Conservation (phyloP, 208 protist species). For the Novymonas esmeraldas region DNA sequence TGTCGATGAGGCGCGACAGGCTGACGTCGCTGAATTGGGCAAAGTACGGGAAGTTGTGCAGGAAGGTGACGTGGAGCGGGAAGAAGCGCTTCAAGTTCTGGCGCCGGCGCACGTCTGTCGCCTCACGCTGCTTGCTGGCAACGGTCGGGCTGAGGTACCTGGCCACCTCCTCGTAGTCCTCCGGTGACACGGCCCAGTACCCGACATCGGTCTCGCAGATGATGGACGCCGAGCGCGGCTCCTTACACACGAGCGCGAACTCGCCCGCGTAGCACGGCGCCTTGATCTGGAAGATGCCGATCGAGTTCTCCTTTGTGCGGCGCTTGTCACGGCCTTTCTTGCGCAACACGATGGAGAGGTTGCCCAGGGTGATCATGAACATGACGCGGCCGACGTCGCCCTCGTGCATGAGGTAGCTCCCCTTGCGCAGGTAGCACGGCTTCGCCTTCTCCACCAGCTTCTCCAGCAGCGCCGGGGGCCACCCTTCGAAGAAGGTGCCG, state of each 20-base stretch:
- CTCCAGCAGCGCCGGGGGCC: slow-evolving; percentile 72
- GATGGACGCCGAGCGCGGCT: slow-evolving; percentile 86
- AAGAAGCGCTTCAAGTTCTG: slow-evolving; percentile 87
- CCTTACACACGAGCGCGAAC: slow-evolving; percentile 89
- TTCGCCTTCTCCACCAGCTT: slow-evolving; percentile 63
- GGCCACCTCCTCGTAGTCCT: slow-evolving; percentile 85
- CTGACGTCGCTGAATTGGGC: slow-evolving; percentile 63
- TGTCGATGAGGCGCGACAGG: slow-evolving; percentile 59
- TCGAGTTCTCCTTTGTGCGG: slow-evolving; percentile 76
- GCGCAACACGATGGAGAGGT: slow-evolving; percentile 67
- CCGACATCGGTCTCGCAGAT: slow-evolving; percentile 85
- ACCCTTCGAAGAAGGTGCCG: slow-evolving; percentile 85
- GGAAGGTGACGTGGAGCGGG: slow-evolving; percentile 69
- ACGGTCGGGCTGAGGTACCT: slow-evolving; percentile 72
- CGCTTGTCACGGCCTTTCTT: slow-evolving; percentile 78
- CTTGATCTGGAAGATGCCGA: slow-evolving; percentile 62
- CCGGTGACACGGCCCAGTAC: slow-evolving; percentile 75
- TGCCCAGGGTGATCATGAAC: slow-evolving; percentile 86
- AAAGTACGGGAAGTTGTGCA: slow-evolving; percentile 85
- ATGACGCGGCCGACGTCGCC: slow-evolving; percentile 88
- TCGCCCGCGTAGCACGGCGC: slow-evolving; percentile 89
- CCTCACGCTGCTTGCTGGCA: slow-evolving; percentile 80
- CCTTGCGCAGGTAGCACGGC: slow-evolving; percentile 60
- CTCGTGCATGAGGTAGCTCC: slow-evolving; percentile 87
- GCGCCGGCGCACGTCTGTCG: slow-evolving; percentile 81